These are phyloP conservation scores for Tulasnella sp. DNA, from an alignment of 768 basidiomycete species.

Conservation along the genomic window DNA sequence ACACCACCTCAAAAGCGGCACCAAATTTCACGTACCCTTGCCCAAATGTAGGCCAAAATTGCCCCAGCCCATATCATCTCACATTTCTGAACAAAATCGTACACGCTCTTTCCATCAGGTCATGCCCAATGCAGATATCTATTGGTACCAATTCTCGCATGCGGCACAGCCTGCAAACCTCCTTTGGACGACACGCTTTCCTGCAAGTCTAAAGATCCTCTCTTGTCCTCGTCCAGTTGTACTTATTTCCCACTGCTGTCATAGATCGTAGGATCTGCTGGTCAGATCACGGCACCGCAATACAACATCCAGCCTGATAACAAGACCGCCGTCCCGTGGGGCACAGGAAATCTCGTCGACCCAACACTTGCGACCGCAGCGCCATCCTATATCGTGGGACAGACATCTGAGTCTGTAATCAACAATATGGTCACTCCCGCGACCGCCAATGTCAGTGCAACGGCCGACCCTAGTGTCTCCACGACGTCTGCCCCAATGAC, in stretches of 20 bases:
- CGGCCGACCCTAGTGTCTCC: too few relatives aligned
- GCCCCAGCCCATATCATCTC: not conserved
- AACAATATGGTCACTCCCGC: not conserved
- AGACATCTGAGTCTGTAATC: not conserved
- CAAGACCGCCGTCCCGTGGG: conserved; percentile 48
- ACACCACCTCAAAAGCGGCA: conserved; percentile 25
- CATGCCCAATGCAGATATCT: conserved; percentile 50
- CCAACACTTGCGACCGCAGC: conserved; percentile 31
- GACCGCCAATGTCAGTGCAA: not conserved
- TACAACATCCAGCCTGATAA: conserved; percentile 40
- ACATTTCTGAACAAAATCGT: not conserved
- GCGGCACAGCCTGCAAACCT: conserved; percentile 27
- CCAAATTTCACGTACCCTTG: conserved; percentile 46
- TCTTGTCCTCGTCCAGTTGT: not conserved
- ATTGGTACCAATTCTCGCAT: conserved; percentile 63
- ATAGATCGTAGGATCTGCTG: conserved; percentile 44
- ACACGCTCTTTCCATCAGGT: conserved; percentile 34
- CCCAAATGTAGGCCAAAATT: conserved; percentile 39
- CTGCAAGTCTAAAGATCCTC: conserved; percentile 21
- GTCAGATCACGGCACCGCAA: conserved; percentile 38
- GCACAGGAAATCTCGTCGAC: conserved; percentile 42
- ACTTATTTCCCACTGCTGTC: not conserved
- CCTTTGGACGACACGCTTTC: conserved; percentile 66
- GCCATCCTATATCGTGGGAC: conserved; percentile 16
- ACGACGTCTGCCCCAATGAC: too few relatives aligned